Evolutionary conservation across 2,329 filamentous ascomycete species (phyloP), one percentile per base, ranked within the genome.

Genomic region (Magnaporthales sp.): DNA sequence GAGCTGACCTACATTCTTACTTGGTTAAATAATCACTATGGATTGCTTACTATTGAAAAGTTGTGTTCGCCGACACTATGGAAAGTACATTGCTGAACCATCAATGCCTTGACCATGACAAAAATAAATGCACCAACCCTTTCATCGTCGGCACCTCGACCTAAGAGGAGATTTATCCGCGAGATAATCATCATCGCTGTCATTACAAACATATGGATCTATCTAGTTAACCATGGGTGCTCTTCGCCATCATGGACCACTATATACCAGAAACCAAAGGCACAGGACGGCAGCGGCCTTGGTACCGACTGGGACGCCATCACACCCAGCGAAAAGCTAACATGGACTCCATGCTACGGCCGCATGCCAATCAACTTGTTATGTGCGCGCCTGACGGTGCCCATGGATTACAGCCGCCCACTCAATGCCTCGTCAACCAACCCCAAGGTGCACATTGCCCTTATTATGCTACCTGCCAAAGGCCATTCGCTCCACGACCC

Each of bases 371-470:
- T 15, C 24, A n/a, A 27, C 1, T 74, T 74, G 67, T 72, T 75
- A 51, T 83, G 81, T 68, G 79, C 81, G 2, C 76, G 78, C 7
- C 78, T 83, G 24, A 61, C 72, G 1, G 76, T 82, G 5, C 80
- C 80, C 0, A 75, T 82, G 31, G 76, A 83, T 72, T 83, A 69
- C n/a, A 73, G 75, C 54, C 69, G 69, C 15, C 78, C 79, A 9
- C 67, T 81, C 60, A 76, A 78, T 67, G 72, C 71, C 65, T 75
- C 74, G 24, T 65, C 70, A 29, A 64, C 70, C n/a, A 68, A 74
- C 62, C 74, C 76, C 3, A 75, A 72, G 0, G 74, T 78, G 19
- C 74, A 75, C 7, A 71, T 83, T 38, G 80, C 80, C 67, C 74
- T 83, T 67, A 72, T 78, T 63, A 78, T 77, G 67, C 74, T 78